Evolutionary conservation across 2,329 filamentous ascomycete species (phyloP).

Genomic region (Grosmannia huntii): DNA sequence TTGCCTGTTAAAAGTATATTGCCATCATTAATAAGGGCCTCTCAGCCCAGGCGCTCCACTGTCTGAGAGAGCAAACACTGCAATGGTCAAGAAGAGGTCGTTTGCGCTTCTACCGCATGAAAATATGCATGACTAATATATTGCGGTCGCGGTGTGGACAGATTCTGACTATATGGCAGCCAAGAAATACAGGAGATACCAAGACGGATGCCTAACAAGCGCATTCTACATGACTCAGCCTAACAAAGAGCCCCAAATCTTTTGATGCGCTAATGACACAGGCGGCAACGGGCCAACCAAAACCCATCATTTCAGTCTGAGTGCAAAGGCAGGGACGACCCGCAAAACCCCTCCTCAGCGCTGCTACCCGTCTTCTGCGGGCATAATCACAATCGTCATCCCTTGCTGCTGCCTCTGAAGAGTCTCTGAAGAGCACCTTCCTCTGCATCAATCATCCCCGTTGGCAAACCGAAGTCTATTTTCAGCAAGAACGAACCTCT

Average conservation of each 20-base stretch:
- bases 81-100: too few relatives aligned
- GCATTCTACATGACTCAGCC: neutral
- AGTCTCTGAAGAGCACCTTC: neutral
- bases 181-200: neutral
- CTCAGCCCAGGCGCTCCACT: neutral
- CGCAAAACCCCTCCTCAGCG: conserved; percentile 4
- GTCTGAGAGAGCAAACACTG: neutral
- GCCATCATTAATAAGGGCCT: neutral
- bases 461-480: neutral
- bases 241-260: neutral
- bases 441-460: neutral
- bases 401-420: neutral
- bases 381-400: neutral
- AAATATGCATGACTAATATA: neutral
- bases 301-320: neutral
- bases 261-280: neutral
- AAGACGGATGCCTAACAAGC: neutral
- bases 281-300: conserved; percentile 1
- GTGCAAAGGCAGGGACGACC: conserved; percentile 1
- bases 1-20: too few relatives aligned
- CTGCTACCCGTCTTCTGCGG: conserved; percentile 1
- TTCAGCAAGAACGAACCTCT: neutral
- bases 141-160: neutral
- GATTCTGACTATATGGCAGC: neutral
- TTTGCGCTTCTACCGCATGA: neutral